Base-by-base conservation (phyloP, 2,329 filamentous ascomycete species). In the Sclerotinia nivalis region DNA sequence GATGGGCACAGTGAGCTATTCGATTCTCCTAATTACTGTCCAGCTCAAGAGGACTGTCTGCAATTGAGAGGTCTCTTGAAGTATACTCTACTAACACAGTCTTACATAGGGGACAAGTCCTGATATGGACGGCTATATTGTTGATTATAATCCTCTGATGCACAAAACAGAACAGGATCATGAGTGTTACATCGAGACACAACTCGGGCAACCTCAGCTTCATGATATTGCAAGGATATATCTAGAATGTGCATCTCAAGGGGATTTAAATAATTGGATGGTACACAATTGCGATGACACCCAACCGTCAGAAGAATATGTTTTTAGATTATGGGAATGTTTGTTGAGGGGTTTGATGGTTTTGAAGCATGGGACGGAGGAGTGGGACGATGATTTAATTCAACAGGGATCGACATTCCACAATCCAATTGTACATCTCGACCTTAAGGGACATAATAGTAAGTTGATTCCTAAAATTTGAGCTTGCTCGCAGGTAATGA, bases 271-370 rank as follows among this genome's bases (percentile, higher is more conserved):
- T 6, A 0, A 12, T 15, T 65, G 61, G 61, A 40, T 65, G 61
- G 0, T 0, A 2, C 6, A 20, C 2, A 18, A 66, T n/a, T 58
- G n/a, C 28, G 0, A 13, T 20, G 5, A 25, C 0, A 12, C 2
- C 5, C 6, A 8, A 13, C 43, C 56, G 4, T 37, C 54, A 8
- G 65, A 68, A 4, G 65, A 68, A 68, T 20, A 22, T 22, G 2
- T 68, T 15, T 68, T 43, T 18, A 68, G 65, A 40, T 15, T 60
- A 22, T 68, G 65, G 65, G 65, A 68, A 40, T 68, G 65, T 68
- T 60, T 68, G 15, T 34, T 68, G 28, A 68, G 28, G 25, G 65
- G 28, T 8, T 25, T 68, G 7, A 45, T 68, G 40, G 13, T 68
- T 18, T 40, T 60, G 20, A 60, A 68, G 43, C 18, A 61, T 28